Evolutionary conservation across 2,329 filamentous ascomycete species (phyloP).

Genomic region (Penicillium crustosum): DNA sequence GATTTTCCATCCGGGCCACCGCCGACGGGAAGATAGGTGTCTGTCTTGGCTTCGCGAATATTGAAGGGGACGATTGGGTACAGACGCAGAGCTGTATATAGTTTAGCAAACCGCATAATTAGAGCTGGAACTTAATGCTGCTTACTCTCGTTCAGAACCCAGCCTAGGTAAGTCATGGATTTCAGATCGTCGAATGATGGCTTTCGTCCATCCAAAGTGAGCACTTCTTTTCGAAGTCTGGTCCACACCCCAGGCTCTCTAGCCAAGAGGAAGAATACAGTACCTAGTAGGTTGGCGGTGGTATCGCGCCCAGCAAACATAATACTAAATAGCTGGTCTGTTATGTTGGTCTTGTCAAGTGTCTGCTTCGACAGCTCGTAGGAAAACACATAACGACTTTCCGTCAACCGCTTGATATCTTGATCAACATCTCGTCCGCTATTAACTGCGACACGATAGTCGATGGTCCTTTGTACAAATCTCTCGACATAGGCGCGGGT

Average conservation of each 20-base stretch:
- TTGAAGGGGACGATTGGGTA: conserved; percentile 48
- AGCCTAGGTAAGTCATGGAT: conserved; percentile 26
- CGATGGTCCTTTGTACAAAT: conserved; percentile 44
- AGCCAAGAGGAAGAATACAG: conserved; percentile 49
- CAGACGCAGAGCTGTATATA: conserved; percentile 38
- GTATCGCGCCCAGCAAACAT: conserved; percentile 55
- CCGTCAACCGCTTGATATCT: conserved; percentile 9
- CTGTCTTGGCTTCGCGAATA: conserved; percentile 33
- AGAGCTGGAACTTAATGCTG: too few relatives aligned
- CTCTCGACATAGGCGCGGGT: conserved; percentile 31
- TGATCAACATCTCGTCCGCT: conserved; percentile 19
- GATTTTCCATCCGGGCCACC: conserved; percentile 60
- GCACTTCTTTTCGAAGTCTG: conserved; percentile 36
- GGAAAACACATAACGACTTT: conserved; percentile 46
- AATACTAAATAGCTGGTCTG: conserved; percentile 50
- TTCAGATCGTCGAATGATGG: conserved; percentile 27
- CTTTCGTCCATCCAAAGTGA: conserved; percentile 19
- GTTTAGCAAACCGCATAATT: not conserved
- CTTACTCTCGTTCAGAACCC: conserved; percentile 29
- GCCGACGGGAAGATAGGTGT: conserved; percentile 47
- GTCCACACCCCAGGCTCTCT: conserved; percentile 38
- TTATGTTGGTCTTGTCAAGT: conserved; percentile 44
- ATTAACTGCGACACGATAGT: conserved; percentile 21
- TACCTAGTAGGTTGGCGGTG: conserved; percentile 46
- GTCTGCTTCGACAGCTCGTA: conserved; percentile 48